These are phyloP conservation scores for Leishmania amazonensis DNA, from an alignment of 208 protist genomes.

Conservation along the genomic window DNA sequence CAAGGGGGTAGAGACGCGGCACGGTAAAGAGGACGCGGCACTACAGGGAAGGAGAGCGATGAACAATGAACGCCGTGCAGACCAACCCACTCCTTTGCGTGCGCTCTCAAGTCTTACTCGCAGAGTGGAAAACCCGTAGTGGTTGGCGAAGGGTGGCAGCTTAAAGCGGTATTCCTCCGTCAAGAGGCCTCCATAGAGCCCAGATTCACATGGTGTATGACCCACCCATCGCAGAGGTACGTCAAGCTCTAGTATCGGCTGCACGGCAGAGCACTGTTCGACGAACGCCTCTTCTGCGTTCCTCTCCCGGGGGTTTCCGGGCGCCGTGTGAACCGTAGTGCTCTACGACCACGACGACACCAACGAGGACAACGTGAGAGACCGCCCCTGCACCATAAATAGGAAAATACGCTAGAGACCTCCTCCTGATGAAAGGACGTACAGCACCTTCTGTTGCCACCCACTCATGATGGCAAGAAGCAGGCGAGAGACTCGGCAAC, in stretches of 20 bases:
- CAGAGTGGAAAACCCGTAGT: background rate
- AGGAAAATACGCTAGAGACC: background rate
- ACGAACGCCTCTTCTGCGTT: background rate
- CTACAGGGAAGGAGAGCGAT: background rate
- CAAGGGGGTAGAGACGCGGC: background rate
- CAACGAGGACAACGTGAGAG: background rate
- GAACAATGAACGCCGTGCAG: too few relatives aligned
- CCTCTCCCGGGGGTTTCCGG: background rate
- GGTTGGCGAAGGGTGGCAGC: background rate
- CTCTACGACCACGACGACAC: background rate
- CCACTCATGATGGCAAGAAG: constrained; percentile 35
- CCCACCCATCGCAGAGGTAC: background rate
- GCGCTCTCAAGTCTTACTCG: background rate
- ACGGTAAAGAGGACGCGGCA: background rate
- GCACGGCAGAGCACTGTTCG: background rate
- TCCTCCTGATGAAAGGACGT: background rate
- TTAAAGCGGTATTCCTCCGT: background rate
- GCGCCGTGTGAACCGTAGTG: background rate
- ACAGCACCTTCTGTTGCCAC: background rate
- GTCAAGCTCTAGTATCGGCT: background rate
- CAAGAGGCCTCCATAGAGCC: background rate
- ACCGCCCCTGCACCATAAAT: too few relatives aligned
- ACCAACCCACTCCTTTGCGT: too few relatives aligned
- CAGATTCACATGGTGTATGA: background rate
- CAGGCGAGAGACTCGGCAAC: constrained; percentile 60